Percentiles rank a stretch among this genome's conserved stretches.
Conservation (phyloP, 768 basidiomycete species). For the Macrolepiota albuminosa region DNA sequence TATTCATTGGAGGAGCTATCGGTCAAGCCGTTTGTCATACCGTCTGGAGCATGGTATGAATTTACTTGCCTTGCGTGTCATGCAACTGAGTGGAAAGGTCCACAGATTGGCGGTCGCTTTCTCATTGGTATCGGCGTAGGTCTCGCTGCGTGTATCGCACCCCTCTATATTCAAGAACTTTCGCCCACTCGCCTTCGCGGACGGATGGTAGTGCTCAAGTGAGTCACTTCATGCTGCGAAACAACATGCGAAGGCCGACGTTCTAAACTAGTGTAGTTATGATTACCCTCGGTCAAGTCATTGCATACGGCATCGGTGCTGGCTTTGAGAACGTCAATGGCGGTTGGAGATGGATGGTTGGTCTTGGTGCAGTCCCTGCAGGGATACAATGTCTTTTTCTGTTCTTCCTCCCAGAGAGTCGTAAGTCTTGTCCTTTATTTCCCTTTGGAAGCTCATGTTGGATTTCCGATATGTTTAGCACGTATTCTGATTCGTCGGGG, state of each 20-base stretch:
- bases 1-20: slow-evolving; percentile 74
- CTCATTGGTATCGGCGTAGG: slow-evolving; percentile 73
- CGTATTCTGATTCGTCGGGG: slow-evolving; percentile 63
- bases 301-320: slow-evolving; percentile 72
- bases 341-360: slow-evolving; percentile 87
- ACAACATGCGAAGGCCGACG: neutral
- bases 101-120: slow-evolving; percentile 66
- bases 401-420: slow-evolving; percentile 73
- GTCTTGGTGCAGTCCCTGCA: slow-evolving; percentile 66
- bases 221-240: slow-evolving; percentile 2
- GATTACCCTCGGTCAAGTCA: slow-evolving; percentile 78
- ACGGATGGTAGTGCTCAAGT: slow-evolving; percentile 75
- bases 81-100: neutral
- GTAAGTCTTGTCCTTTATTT: slow-evolving; percentile 34
- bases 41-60: slow-evolving; percentile 63
- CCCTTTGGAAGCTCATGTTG: neutral
- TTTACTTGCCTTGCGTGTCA: neutral
- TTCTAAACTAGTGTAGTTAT: slow-evolving; percentile 48
- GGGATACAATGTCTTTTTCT: slow-evolving; percentile 56
- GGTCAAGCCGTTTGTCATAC: slow-evolving; percentile 66
- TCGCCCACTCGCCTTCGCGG: slow-evolving; percentile 72
- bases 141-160: slow-evolving; percentile 71
- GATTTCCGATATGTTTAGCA: slow-evolving; percentile 18
- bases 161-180: slow-evolving; percentile 81
- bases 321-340: slow-evolving; percentile 51